A percentile compares a stretch with the other conserved stretches of the same genome.
Conservation (phyloP, 176 grass and related monocot species). For the Zoysia pacifica region DNA sequence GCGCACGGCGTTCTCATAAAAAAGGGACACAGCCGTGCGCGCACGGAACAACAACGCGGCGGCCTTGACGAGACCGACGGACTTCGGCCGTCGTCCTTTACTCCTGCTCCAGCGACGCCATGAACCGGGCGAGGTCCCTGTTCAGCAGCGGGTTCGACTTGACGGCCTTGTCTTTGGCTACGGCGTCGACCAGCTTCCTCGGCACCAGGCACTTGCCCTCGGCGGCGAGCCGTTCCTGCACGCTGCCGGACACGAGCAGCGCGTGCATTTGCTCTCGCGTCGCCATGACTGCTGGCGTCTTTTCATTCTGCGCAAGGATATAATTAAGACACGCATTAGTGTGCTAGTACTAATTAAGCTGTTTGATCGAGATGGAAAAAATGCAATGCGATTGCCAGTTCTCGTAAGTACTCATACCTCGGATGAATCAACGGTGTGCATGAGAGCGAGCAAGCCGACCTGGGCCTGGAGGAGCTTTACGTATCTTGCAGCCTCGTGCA, state of each 20-base stretch:
- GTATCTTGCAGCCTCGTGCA: conserved; percentile 57
- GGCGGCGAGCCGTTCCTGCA: conserved; percentile 59
- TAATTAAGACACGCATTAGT: not conserved
- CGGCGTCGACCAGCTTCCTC: conserved; percentile 38
- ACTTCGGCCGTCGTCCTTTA: not conserved
- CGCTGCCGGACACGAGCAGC: conserved; percentile 41
- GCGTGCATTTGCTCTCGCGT: conserved; percentile 39
- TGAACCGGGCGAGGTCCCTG: conserved; percentile 56
- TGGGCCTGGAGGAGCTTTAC: conserved; percentile 81
- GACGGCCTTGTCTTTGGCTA: conserved; percentile 48
- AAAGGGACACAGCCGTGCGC: conserved; percentile 21
- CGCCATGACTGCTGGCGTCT: conserved; percentile 23
- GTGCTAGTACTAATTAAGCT: too few species aligned
- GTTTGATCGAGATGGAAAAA: not conserved
- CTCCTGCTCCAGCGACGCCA: conserved; percentile 38
- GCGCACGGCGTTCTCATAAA: conserved; percentile 14
- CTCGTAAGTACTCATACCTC: conserved; percentile 36
- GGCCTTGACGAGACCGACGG: conserved; percentile 28
- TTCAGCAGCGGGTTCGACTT: conserved; percentile 46
- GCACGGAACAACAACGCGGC: not conserved
- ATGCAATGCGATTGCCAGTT: not conserved
- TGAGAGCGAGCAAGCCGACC: conserved; percentile 64
- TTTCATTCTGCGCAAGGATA: conserved; percentile 23
- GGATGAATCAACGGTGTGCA: conserved; percentile 18
- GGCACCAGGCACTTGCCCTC: conserved; percentile 69